phyloP scores from a whole-genome alignment of 257 asterid species.

The Solanum bulbocastanum region DNA sequence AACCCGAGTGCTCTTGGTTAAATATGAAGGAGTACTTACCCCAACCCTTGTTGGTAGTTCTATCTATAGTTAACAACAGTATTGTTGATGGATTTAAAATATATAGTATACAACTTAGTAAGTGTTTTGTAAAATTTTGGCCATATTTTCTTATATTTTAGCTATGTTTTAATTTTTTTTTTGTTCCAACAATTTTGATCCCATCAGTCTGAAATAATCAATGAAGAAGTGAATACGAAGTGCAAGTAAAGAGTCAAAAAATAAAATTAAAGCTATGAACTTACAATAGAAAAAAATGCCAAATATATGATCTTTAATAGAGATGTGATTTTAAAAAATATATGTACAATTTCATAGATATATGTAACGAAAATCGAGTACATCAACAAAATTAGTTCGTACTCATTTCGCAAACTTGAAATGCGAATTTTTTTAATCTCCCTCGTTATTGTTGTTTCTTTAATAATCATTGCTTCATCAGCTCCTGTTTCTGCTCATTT shows the following conservation, averaged over 20 bases:
- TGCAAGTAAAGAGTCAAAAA: background rate
- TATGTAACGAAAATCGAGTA: background rate
- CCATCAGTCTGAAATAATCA: background rate
- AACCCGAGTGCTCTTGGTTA: too few relatives aligned
- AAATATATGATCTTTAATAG: too few relatives aligned
- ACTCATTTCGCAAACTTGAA: background rate
- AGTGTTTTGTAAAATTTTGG: background rate
- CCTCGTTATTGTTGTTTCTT: background rate
- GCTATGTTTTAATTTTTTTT: background rate
- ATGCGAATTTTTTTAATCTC: background rate
- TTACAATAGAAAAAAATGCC: too few relatives aligned
- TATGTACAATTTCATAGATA: background rate
- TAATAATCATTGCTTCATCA: background rate
- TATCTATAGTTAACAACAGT: too few relatives aligned
- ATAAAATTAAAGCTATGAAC: too few relatives aligned
- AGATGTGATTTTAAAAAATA: too few relatives aligned
- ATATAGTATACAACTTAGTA: background rate
- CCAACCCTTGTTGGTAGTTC: too few relatives aligned
- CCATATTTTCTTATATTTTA: background rate
- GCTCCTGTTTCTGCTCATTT: conserved; percentile 20
- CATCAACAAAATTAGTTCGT: background rate
- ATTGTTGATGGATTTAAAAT: background rate
- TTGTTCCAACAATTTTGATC: background rate
- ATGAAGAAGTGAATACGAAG: background rate
- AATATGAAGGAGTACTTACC: too few relatives aligned